These are phyloP conservation scores for Cymbidium sinense DNA, from an alignment of 106 monocot genomes.

Conservation along the genomic window DNA sequence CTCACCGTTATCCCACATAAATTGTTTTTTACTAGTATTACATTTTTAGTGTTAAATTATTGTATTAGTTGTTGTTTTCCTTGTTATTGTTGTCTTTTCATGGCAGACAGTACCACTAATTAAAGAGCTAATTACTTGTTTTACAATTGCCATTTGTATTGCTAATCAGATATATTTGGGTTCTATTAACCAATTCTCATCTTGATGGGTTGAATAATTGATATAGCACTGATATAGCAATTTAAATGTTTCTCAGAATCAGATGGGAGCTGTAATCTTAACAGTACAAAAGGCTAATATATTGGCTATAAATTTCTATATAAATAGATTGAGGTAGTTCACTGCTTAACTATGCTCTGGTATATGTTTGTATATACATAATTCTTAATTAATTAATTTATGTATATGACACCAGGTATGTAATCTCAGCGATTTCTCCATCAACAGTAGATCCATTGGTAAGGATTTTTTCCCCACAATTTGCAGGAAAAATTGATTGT, in stretches of 20 bases:
- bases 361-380: neutral
- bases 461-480: conserved; percentile 3
- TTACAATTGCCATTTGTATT: neutral
- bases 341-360: neutral
- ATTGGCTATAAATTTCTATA: conserved; percentile 74
- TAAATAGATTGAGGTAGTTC: conserved; percentile 51
- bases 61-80: neutral
- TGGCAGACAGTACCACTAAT: neutral
- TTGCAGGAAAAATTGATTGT: neutral
- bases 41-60: neutral
- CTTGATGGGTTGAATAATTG: neutral
- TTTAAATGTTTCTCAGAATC: conserved; percentile 42
- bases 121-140: neutral
- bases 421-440: conserved; percentile 75
- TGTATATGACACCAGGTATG: conserved; percentile 44
- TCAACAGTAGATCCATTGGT: conserved; percentile 79
- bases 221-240: neutral
- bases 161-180: neutral
- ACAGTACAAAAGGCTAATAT: conserved; percentile 88
- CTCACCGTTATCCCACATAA: neutral
- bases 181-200: neutral
- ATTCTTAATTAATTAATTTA: neutral
- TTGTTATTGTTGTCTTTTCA: neutral
- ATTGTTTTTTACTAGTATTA: neutral
- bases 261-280: conserved; percentile 81